phyloP scores from a whole-genome alignment of 2,329 filamentous ascomycete species.

The Lachnellula subtilissima region DNA sequence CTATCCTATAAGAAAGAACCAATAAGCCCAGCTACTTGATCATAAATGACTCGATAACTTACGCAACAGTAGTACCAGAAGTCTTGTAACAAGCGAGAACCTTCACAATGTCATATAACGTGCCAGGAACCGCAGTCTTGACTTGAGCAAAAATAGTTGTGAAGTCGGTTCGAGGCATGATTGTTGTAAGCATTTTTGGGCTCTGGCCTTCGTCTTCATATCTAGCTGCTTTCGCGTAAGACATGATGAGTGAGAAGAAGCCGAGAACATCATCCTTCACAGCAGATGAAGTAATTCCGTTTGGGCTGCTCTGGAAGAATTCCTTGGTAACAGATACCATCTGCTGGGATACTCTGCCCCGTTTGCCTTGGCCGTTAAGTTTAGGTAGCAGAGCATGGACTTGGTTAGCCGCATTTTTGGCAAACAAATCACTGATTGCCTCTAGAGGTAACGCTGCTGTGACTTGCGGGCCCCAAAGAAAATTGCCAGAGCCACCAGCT shows the following conservation, averaged over 20 bases:
- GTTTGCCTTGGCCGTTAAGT: background rate
- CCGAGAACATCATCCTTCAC: constrained; percentile 9
- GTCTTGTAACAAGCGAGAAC: constrained; percentile 9
- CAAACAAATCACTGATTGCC: background rate
- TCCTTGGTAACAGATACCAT: constrained; percentile 2
- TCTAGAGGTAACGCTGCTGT: background rate
- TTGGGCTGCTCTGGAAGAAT: constrained; percentile 5
- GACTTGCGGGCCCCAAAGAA: background rate
- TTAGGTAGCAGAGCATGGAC: background rate
- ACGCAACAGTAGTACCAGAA: background rate
- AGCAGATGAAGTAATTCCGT: background rate
- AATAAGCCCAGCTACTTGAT: background rate
- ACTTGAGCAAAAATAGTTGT: constrained; percentile 10
- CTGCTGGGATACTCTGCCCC: background rate
- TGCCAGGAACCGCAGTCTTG: constrained; percentile 1
- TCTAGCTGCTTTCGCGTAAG: constrained; percentile 8
- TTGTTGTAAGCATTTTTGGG: constrained; percentile 2
- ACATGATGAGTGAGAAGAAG: constrained; percentile 11
- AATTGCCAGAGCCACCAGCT: background rate
- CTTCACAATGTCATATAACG: constrained; percentile 6
- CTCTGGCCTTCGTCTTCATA: background rate
- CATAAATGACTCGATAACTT: background rate
- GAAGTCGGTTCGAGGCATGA: constrained; percentile 13
- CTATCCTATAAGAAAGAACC: background rate
- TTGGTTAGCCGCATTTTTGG: background rate